phyloP scores from a whole-genome alignment of 495 filamentous ascomycete species.

The Penicillium angulare region DNA sequence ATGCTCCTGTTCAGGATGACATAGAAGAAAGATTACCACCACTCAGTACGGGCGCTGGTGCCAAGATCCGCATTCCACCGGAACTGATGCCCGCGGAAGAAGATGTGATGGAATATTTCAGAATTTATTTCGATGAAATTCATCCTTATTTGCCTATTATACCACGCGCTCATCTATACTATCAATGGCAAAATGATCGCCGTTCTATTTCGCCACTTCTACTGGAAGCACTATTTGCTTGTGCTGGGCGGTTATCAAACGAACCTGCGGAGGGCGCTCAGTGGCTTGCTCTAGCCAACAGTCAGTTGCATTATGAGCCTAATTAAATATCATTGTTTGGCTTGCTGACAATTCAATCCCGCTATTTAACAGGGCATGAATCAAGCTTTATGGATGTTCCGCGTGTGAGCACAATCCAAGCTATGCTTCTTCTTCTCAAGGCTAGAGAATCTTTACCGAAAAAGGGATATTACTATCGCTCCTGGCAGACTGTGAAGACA shows the following conservation, averaged over 20 bases:
- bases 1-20: constrained; percentile 77
- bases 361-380: constrained; percentile 68
- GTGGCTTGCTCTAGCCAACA: constrained; percentile 90
- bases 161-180: constrained; percentile 79
- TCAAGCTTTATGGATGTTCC: constrained; percentile 96
- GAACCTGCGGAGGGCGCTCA: constrained; percentile 82
- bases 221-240: constrained; percentile 94
- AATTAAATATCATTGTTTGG: neutral
- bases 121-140: constrained; percentile 87
- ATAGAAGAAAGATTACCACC: constrained; percentile 69
- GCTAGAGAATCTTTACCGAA: constrained; percentile 88
- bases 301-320: constrained; percentile 51
- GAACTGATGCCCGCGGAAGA: constrained; percentile 92
- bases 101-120: constrained; percentile 80
- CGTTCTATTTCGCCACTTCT: constrained; percentile 87
- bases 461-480: constrained; percentile 94
- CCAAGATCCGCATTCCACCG: constrained; percentile 83
- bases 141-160: constrained; percentile 97
- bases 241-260: constrained; percentile 77
- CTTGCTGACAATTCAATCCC: constrained; percentile 22
- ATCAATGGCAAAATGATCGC: constrained; percentile 86
- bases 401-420: constrained; percentile 90
- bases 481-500: constrained; percentile 95
- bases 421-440: constrained; percentile 82
- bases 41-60: constrained; percentile 62